Evolutionary conservation across 2,329 filamentous ascomycete species (phyloP), one percentile per base, ranked within the genome.

Genomic region (Cladosporium sp.): DNA sequence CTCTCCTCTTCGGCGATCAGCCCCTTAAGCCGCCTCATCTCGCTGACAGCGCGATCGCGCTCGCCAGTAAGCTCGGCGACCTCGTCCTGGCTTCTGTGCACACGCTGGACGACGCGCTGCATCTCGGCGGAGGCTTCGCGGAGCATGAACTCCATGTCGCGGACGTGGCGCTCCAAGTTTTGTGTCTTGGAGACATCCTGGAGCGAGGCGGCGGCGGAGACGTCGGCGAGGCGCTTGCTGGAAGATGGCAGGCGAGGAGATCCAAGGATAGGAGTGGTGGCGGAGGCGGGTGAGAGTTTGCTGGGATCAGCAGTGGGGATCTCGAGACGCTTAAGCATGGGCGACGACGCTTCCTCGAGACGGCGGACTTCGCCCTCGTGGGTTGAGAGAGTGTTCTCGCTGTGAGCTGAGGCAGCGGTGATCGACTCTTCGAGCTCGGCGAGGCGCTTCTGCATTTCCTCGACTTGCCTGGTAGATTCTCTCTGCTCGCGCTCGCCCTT

Each of bases 401-500:
- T 93, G 19, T 88, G 83, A 57, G 90, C 87, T 72, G 97, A 93
- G 1, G 93, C 91, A 19, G 84, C 76, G 55, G 95, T 80, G 20
- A 99, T 83, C 65, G 88, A 84, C 60, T 97, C 92, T 71, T 97
- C 94, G 51, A 97, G 84, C 15, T 78, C 75, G 66, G 89, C 90
- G 57, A 99, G 86, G 58, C 86, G 88, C 61, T 83, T 82, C 71
- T 97, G 92, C 71, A 97, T 84, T 56, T 86, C 82, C 57, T 90
- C 90, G 70, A 99, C 96, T 66, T 90, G 88, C 53, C 85, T 81
- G 13, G 89, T 89, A 61, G 91, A 95, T 59, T 85, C 77, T 67
- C 87, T 86, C 71, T 96, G 92, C 66, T 94, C 90, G 32, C 82
- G 80, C 67, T 97, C 93, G 58, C 93, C 92, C 62, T 91, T 89